A percentile compares a stretch with the other conserved stretches of the same genome.
phyloP scores from a whole-genome alignment of 106 monocot genomes.

The Ottelia alismoides region DNA sequence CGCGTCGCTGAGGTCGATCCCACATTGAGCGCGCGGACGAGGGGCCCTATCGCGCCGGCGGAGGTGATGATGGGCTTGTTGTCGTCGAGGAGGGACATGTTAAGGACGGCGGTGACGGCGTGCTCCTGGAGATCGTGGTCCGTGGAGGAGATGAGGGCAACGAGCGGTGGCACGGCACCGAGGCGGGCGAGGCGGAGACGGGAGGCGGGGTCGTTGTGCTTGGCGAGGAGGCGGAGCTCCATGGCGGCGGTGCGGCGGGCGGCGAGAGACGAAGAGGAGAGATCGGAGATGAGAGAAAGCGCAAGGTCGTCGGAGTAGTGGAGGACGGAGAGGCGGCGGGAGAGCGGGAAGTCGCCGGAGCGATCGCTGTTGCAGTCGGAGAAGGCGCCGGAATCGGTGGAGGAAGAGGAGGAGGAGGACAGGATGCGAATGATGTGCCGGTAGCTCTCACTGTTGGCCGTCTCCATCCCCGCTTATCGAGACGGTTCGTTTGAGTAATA shows the following conservation, averaged over 20 bases:
- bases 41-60: constrained; percentile 49
- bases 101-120: constrained; percentile 21
- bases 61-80: constrained; percentile 54
- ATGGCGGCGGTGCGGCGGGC: constrained; percentile 31
- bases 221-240: constrained; percentile 48
- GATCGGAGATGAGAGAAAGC: constrained; percentile 26
- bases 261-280: constrained; percentile 28
- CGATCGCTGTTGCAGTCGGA: constrained; percentile 1
- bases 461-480: no score
- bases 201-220: constrained; percentile 38
- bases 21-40: constrained; percentile 24
- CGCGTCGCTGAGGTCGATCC: constrained; percentile 36
- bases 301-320: constrained; percentile 23
- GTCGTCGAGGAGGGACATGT: constrained; percentile 29
- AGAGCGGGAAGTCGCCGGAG: constrained; percentile 39
- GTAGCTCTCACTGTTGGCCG: no score
- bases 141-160: constrained; percentile 42
- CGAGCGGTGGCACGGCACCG: constrained; percentile 44
- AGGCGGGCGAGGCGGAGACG: constrained; percentile 40
- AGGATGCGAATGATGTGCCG: no score
- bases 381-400: no score
- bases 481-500: no score
- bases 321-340: constrained; percentile 10
- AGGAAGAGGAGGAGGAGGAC: no score
- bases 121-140: constrained; percentile 27